These are phyloP conservation scores for Boletus reticuloceps DNA, from an alignment of 768 basidiomycete genomes.

Conservation along the genomic window DNA sequence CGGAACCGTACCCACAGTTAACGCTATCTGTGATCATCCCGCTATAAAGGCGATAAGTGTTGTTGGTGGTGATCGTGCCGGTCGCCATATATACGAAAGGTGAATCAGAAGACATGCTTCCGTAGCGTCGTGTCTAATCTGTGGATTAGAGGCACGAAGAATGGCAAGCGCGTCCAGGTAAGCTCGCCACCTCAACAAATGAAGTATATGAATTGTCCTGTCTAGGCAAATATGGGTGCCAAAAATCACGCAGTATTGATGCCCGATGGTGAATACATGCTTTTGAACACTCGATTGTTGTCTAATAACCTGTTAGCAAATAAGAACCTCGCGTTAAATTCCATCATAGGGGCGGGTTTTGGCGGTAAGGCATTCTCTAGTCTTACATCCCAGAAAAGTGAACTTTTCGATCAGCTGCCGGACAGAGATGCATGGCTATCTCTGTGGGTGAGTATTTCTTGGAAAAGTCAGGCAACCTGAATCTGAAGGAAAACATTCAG, in stretches of 20 bases:
- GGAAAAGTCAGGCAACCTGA: neutral
- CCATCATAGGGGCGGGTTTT: constrained; percentile 90
- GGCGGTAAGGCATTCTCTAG: constrained; percentile 52
- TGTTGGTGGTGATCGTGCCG: constrained; percentile 91
- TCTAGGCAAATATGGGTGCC: constrained; percentile 81
- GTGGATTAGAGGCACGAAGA: constrained; percentile 62
- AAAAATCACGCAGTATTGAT: constrained; percentile 95
- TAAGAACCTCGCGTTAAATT: constrained; percentile 88
- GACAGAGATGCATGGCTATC: constrained; percentile 96
- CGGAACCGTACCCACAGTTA: constrained; percentile 86
- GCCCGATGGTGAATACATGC: constrained; percentile 71
- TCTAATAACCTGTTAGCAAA: constrained; percentile 55
- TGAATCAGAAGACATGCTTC: constrained; percentile 21
- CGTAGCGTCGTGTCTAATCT: constrained; percentile 2
- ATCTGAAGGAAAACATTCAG: constrained; percentile 30
- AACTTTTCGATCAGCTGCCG: constrained; percentile 62
- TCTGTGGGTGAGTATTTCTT: constrained; percentile 66
- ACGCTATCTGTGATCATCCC: constrained; percentile 90
- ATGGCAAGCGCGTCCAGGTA: constrained; percentile 87
- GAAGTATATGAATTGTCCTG: neutral
- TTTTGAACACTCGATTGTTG: neutral
- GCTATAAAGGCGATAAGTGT: constrained; percentile 93
- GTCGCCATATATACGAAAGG: constrained; percentile 92
- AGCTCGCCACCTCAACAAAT: constrained; percentile 14
- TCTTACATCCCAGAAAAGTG: constrained; percentile 20